These are phyloP conservation scores for Kalanchoe fedtschenkoi DNA, from an alignment of 164 flowering plant genomes.

Conservation along the genomic window DNA sequence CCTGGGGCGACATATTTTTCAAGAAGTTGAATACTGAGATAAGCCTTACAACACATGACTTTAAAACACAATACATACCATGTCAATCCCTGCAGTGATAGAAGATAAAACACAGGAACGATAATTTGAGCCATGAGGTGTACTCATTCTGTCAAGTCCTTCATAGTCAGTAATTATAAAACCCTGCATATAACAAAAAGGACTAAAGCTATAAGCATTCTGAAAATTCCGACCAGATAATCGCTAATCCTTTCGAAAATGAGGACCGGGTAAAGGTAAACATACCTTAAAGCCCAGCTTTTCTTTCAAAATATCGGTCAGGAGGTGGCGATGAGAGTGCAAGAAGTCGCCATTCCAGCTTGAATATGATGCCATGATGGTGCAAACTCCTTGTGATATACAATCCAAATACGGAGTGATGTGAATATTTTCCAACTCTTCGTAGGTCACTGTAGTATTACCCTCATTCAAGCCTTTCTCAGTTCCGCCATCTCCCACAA, in stretches of 20 bases:
- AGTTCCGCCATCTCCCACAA: neutral
- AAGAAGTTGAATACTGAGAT: neutral
- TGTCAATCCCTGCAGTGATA: slow-evolving; percentile 79
- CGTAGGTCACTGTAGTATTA: slow-evolving; percentile 21
- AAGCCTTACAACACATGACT: neutral
- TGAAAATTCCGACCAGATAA: neutral
- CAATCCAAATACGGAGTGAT: slow-evolving; percentile 12
- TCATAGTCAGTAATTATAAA: slow-evolving; percentile 75
- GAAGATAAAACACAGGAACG: slow-evolving; percentile 41
- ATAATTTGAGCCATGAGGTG: slow-evolving; percentile 58
- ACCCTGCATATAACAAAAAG: slow-evolving; percentile 57
- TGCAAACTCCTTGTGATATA: neutral
- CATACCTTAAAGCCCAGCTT: slow-evolving; percentile 74
- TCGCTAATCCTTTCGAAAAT: neutral
- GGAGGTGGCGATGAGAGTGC: slow-evolving; percentile 54
- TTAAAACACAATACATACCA: slow-evolving; percentile 29
- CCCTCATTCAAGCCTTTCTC: neutral
- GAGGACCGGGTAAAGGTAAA: too few species aligned
- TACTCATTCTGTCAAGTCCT: slow-evolving; percentile 54
- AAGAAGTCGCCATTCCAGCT: slow-evolving; percentile 14
- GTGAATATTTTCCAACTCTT: slow-evolving; percentile 49
- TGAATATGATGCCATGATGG: neutral
- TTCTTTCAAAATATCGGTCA: slow-evolving; percentile 59
- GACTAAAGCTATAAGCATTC: too few species aligned
- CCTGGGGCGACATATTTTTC: slow-evolving; percentile 26